Base-by-base conservation (phyloP, 2,329 filamentous ascomycete genomes). In the Aspergillus brasiliensis region DNA sequence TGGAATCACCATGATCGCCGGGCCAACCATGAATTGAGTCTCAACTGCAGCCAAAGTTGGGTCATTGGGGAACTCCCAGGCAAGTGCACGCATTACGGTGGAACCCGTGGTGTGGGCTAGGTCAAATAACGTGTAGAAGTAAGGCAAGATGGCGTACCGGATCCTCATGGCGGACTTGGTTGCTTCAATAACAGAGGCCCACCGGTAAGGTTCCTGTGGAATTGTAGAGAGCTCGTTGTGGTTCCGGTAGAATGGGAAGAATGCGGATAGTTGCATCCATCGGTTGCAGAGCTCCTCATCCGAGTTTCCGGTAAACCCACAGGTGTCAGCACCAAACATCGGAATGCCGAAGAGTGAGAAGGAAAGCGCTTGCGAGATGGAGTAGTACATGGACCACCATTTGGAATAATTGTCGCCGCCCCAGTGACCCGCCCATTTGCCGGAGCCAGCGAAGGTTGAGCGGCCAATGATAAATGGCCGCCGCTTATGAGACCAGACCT, bases 381-480 rank as follows among this genome's bases (percentile, higher is more conserved):
- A 88, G 73, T 89, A 88, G 74, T 84, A 89, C 85, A 93, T 90
- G 72, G 87, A 89, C 0, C 83, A 82, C 86, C 89, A 94, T 13
- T 85, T 82, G 3, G 87, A 88, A 17, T 80, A 78, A 69, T 92
- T 93, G 73, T 94, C 88, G 34, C 89, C 90, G 28, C 91, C 90
- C 91, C 91, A 96, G 75, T 95, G 91, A 1, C 90, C 91, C 1
- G 90, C 88, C 78, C 84, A 89, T 72, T 86, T 86, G 1, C 92
- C 91, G 0, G 86, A 86, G 3, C 91, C 91, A 8, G 90, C 83
- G 69, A 94, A 95, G 1, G 91, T 95, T 40, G 88, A 91, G 15
- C 92, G 87, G 0, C 89, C 90, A 68, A 96, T 92, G 70, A 96
- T 90, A 76, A 96, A 91, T 0, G 92, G 92, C 0, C 92, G 92